These are phyloP conservation scores for Rhizopus delemar DNA, from an alignment of 371 early-diverging fungal genomes.

Conservation along the genomic window DNA sequence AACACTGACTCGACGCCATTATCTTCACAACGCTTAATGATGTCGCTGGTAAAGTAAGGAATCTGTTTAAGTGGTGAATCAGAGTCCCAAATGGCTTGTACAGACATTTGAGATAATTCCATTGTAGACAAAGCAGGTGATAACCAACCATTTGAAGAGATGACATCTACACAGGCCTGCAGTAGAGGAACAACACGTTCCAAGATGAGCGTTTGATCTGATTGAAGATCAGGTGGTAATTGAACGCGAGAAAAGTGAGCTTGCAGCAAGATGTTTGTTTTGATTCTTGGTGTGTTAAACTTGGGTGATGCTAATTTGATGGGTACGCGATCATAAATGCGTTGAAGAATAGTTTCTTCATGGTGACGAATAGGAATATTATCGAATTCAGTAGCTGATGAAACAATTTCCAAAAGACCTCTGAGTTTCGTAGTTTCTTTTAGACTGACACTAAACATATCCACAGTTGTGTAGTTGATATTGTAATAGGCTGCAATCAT, in stretches of 20 bases:
- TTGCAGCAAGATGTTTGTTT: constrained; percentile 89
- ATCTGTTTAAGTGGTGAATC: constrained; percentile 91
- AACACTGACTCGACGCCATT: constrained; percentile 83
- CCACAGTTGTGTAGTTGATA: constrained; percentile 91
- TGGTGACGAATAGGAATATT: constrained; percentile 90
- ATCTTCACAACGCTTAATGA: constrained; percentile 70
- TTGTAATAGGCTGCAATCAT: constrained; percentile 97
- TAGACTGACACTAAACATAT: constrained; percentile 88
- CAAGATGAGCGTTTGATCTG: constrained; percentile 80
- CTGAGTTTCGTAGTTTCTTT: constrained; percentile 83
- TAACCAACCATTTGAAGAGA: constrained; percentile 91
- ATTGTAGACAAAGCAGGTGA: constrained; percentile 88
- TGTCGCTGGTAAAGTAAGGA: constrained; percentile 76
- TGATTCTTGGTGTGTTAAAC: constrained; percentile 84
- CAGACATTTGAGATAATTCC: constrained; percentile 96
- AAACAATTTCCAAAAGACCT: constrained; percentile 89
- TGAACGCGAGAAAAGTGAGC: constrained; percentile 91
- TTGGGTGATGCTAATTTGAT: constrained; percentile 65
- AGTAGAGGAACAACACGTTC: constrained; percentile 77
- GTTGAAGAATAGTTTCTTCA: constrained; percentile 77
- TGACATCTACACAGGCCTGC: constrained; percentile 95
- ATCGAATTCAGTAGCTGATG: constrained; percentile 92
- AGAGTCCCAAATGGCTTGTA: constrained; percentile 96
- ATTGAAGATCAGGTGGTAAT: constrained; percentile 88
- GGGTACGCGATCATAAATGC: constrained; percentile 82